Base-by-base conservation (phyloP, 176 grass and related monocot genomes). In the Poa annua region DNA sequence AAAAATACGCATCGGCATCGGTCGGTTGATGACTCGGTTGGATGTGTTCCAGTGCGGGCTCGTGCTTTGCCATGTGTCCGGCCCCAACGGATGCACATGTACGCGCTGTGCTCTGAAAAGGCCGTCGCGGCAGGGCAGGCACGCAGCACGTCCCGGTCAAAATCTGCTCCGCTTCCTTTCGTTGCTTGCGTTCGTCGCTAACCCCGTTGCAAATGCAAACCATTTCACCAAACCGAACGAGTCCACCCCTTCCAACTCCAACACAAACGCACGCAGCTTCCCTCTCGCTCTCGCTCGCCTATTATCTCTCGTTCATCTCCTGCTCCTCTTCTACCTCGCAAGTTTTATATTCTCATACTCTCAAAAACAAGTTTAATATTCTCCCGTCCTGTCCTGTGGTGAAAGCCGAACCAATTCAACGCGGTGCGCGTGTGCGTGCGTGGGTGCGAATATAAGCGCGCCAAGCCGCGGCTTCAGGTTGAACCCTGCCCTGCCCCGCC, bases 171-270 rank as follows among this genome's bases (percentile, higher is more conserved):
- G 76, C 4, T 74, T 71, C 44, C 88, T 48, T 48, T 45, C 42
- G 2, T 81, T 26, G 21, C 83, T 82, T 65, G 62, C 78, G 63
- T 53, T 60, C 69, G 67, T 52, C 70, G 70, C 51, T 62, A 85
- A 79, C 57, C 57, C 76, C 11, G 80, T 61, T 39, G 38, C 76
- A 8, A 45, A 56, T 39, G 38, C 76, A 8, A 45, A 56, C 72
- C 70, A 70, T 85, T 8, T 54, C 29, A 90, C 88, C 79, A 59
- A 86, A 59, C 71, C 74, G 84, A 79, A 83, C 84, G 22, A 86
- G 88, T 83, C 88, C 63, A 71, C 41, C 50, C 67, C 7, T 8
- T 85, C 86, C 87, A 85, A 75, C 69, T 65, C 87, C 77, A 65
- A 15, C 51, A 11, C 20, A 25, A 65, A 15, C 51, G 16, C 20